Base-by-base conservation (phyloP, 1,139 yeast species). In the Suhomyces coccinellae region DNA sequence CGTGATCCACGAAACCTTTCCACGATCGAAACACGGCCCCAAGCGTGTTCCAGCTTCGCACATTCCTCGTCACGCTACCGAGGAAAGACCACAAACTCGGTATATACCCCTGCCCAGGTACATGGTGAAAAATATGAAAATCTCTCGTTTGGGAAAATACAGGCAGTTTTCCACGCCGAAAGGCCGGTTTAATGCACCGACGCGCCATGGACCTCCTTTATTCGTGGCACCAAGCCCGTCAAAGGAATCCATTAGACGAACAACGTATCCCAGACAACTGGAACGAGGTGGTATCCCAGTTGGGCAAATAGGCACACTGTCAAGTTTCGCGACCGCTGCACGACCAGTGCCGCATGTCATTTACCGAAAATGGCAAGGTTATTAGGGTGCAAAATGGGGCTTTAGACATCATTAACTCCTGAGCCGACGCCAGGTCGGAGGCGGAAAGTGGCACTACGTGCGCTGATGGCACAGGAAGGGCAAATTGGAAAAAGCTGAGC, bases 301-400 rank as follows among this genome's bases (percentile, higher is more conserved):
- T 36, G 20, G 40, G 36, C 26, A 36, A 36, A 37, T 37, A 30
- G 44, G 17, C 13, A 13, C 29, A 16, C 13, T 27, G 36, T 26
- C 29, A 34, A 10, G 28, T 30, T 11, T 12, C 12, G n/a, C 12
- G 30, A 9, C 13, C 10, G 11, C 36, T 14, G 15, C 40, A 34
- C 37, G 37, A 34, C 38, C 15, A 13, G 26, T 36, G 39, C 39
- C 33, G 39, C 39, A 36, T 13, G 27, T 33, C 36, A 39, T 43
- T 38, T 38, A 27, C 24, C 46, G 38, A 33, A 38, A 39, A 26
- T 4, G 17, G 43, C 40, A 31, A 40, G 28, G 22, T 22, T 12
- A 37, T 13, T 36, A 24, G 33, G 41, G 35, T 41, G 44, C 39
- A 40, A 40, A 40, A 24, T 24, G 16, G 26, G 38, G 15, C 22